phyloP scores from a whole-genome alignment of 495 filamentous ascomycete genomes.

The Massariosphaeria phaeospora region DNA sequence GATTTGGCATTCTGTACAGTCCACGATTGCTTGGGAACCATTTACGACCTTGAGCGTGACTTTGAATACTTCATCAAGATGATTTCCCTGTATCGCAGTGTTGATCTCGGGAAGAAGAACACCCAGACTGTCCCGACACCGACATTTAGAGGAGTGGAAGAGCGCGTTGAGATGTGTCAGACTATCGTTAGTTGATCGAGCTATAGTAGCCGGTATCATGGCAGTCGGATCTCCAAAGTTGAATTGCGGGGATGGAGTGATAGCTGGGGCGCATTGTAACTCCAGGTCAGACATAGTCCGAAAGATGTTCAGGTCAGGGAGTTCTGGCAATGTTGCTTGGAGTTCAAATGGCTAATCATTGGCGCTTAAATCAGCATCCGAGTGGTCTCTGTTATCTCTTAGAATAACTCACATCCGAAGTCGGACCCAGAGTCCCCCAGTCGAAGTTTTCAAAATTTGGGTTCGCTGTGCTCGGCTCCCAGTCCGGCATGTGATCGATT shows the following conservation, averaged over 20 bases:
- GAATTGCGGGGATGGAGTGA: too few relatives aligned
- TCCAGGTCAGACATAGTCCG: background rate
- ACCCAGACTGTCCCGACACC: background rate
- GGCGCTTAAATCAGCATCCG: too few relatives aligned
- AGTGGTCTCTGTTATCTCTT: too few relatives aligned
- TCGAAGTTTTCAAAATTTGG: too few relatives aligned
- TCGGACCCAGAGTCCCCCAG: too few relatives aligned
- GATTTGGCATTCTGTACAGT: background rate
- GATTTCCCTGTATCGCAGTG: background rate
- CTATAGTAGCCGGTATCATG: background rate
- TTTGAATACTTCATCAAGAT: background rate
- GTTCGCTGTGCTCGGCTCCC: too few relatives aligned
- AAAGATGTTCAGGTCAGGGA: background rate
- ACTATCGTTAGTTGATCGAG: too few relatives aligned
- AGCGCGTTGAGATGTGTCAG: background rate
- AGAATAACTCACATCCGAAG: too few relatives aligned
- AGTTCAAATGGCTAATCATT: too few relatives aligned
- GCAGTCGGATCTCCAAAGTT: background rate
- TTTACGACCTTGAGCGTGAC: background rate
- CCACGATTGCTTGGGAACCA: background rate
- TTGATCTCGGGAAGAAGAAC: background rate
- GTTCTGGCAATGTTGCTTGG: too few relatives aligned
- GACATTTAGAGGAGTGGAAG: background rate
- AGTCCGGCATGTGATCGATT: too few relatives aligned
- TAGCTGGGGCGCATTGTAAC: background rate